These are phyloP conservation scores for Backusella parvicylindrica DNA, from an alignment of 192 early-diverging fungal genomes.

Conservation along the genomic window DNA sequence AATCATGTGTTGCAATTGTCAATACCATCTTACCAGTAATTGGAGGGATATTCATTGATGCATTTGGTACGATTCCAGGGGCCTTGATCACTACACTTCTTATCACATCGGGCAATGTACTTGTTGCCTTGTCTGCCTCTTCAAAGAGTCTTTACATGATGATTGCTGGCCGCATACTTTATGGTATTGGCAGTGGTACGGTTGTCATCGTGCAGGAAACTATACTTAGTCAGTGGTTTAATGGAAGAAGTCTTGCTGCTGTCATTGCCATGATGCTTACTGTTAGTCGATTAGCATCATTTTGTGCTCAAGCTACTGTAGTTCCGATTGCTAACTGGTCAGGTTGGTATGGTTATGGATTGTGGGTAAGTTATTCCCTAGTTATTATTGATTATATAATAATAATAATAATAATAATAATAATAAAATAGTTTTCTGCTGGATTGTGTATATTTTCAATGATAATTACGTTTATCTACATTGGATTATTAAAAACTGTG, in stretches of 20 bases:
- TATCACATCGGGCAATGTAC: conserved; percentile 52
- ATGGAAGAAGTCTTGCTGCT: conserved; percentile 60
- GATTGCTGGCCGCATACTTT: conserved; percentile 53
- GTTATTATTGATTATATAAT: neutral
- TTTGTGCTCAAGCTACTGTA: conserved; percentile 62
- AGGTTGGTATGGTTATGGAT: conserved; percentile 42
- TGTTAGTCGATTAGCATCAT: conserved; percentile 67
- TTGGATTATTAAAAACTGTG: conserved; percentile 49
- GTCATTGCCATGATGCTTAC: conserved; percentile 69
- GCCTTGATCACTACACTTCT: conserved; percentile 50
- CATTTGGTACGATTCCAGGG: conserved; percentile 57
- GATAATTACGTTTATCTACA: conserved; percentile 65
- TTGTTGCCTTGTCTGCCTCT: conserved; percentile 49
- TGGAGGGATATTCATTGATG: conserved; percentile 51
- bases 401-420: conserved; percentile 34
- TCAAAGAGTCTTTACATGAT: conserved; percentile 42
- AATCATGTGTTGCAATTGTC: conserved; percentile 57
- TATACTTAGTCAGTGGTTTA: conserved; percentile 75
- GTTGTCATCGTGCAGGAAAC: conserved; percentile 78
- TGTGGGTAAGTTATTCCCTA: conserved; percentile 23
- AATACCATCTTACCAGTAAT: conserved; percentile 57
- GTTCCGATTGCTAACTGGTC: conserved; percentile 54
- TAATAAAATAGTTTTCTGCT: conserved; percentile 57
- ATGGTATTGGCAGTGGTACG: conserved; percentile 67
- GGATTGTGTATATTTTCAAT: conserved; percentile 63